These are phyloP conservation scores for Areca catechu DNA, from an alignment of 176 grass and related monocot species.

Conservation along the genomic window DNA sequence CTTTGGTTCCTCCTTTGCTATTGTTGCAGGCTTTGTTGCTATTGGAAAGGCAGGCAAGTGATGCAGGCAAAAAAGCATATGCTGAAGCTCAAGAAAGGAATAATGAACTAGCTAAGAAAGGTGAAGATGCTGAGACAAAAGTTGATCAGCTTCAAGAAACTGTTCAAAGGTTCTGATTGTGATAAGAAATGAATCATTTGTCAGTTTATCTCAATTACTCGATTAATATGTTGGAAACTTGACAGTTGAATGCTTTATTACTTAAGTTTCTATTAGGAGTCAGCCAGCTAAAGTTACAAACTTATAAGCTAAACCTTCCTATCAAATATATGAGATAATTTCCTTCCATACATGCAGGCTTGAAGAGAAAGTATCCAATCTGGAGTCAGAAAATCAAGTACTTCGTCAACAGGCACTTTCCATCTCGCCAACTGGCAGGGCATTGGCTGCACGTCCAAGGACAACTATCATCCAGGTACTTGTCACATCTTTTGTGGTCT, in stretches of 20 bases:
- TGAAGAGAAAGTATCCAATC: constrained; percentile 71
- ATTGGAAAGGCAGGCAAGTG: constrained; percentile 54
- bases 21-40: constrained; percentile 44
- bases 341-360: constrained; percentile 42
- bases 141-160: constrained; percentile 44
- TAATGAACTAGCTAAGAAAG: constrained; percentile 53
- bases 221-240: too few species aligned
- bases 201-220: too few species aligned
- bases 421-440: constrained; percentile 47
- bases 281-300: too few species aligned
- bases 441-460: constrained; percentile 39
- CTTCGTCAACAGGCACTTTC: constrained; percentile 60
- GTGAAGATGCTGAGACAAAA: constrained; percentile 46
- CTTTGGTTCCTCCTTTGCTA: constrained; percentile 4
- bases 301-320: too few species aligned
- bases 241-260: too few species aligned
- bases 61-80: constrained; percentile 44
- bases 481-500: background rate
- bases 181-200: too few species aligned
- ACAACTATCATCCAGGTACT: constrained; percentile 51
- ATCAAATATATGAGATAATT: constrained; percentile 1
- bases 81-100: constrained; percentile 60
- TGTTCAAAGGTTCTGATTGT: constrained; percentile 37
- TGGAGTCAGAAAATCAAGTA: constrained; percentile 69
- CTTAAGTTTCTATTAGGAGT: too few species aligned